Base-by-base conservation (phyloP, 2,329 filamentous ascomycete species). In the Nakataea oryzae region DNA sequence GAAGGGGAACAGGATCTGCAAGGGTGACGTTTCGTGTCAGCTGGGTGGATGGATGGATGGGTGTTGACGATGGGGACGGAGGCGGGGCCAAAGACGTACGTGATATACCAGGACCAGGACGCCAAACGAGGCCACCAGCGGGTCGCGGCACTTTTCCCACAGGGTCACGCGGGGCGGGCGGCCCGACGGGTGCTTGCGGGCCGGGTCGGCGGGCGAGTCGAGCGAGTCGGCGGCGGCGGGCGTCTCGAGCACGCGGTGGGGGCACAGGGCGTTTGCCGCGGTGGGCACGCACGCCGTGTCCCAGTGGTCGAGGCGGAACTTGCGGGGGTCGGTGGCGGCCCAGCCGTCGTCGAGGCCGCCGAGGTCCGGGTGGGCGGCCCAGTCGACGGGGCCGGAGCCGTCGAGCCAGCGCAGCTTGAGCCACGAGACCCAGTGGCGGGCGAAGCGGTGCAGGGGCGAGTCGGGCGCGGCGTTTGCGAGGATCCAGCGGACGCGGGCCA, bases 401-500 rank as follows among this genome's bases (percentile, higher is more conserved):
- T 61, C 47, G 1, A 26, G 26, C 57, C 47, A 54, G 56, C 58
- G 29, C 28, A 57, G 58, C 63, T 63, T 64, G 24, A 64, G 54
- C 63, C 63, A 64, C 21, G 29, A 59, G 55, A 63, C n/a, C 60
- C 62, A 65, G 58, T 63, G 62, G 29, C 58, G 54, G n/a, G 34
- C 57, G 61, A 65, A 63, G 27, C 62, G 62, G 13, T 61, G 57
- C 29, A 65, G 34, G 12, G 56, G 17, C 50, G 64, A 62, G 26
- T 54, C 55, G 2, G 12, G n/a, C 21, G 3, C 11, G 4, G 58
- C 57, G 61, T 62, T 63, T n/a, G 59, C 64, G 58, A 59, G 55
- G 58, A 61, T 58, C 64, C 64, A 65, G 24, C 58, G 13, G 3
- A 65, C 13, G 30, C 62, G 59, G 11, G 58, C 59, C 14, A 58